Conservation (phyloP, 2,329 filamentous ascomycete species). For the Penicillium sp. region DNA sequence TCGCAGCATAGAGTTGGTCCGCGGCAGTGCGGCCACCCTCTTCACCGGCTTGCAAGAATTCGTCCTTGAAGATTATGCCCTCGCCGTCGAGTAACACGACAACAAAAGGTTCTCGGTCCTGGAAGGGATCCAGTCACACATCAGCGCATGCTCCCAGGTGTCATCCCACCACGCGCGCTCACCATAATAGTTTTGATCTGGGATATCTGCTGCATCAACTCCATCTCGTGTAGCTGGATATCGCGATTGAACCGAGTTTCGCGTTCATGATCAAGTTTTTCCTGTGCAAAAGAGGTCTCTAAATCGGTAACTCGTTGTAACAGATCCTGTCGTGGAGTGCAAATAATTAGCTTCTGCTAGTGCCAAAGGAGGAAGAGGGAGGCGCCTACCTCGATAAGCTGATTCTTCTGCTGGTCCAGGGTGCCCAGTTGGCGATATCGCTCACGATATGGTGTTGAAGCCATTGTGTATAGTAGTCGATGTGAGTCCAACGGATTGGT, state of each 20-base stretch:
- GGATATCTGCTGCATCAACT: slow-evolving; percentile 55
- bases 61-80: slow-evolving; percentile 61
- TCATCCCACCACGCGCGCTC: slow-evolving; percentile 23
- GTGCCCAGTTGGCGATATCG: slow-evolving; percentile 53
- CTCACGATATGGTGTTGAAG: slow-evolving; percentile 44
- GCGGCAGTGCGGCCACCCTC: slow-evolving; percentile 61
- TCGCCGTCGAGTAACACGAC: slow-evolving; percentile 63
- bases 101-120: slow-evolving; percentile 62
- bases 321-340: slow-evolving; percentile 48
- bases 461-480: slow-evolving; percentile 34
- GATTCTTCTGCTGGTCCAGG: slow-evolving; percentile 55
- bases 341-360: slow-evolving; percentile 26
- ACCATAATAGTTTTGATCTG: slow-evolving; percentile 55
- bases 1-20: slow-evolving; percentile 52
- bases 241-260: slow-evolving; percentile 56
- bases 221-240: slow-evolving; percentile 54
- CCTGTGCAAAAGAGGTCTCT: slow-evolving; percentile 51
- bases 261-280: slow-evolving; percentile 55
- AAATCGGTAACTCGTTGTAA: slow-evolving; percentile 52
- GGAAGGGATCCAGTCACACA: slow-evolving; percentile 19
- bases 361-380: slow-evolving; percentile 16
- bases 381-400: slow-evolving; percentile 53
- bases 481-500: slow-evolving; percentile 3
- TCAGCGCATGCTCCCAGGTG: slow-evolving; percentile 20
- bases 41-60: slow-evolving; percentile 57